Conservation (phyloP, 768 basidiomycete genomes). For the Russula vinacea region DNA sequence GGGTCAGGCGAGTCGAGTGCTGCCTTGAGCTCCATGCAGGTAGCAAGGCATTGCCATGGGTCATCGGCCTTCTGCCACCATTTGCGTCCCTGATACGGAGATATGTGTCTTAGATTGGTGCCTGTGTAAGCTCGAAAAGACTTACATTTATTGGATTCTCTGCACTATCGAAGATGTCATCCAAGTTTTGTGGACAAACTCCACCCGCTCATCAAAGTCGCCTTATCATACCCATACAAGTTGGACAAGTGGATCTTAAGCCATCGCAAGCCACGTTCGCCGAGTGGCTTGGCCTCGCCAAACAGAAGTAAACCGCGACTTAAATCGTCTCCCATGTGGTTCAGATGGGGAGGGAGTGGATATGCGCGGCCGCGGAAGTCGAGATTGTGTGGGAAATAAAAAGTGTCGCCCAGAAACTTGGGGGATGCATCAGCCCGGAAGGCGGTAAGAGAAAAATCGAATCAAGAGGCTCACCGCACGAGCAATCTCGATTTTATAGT, state of each 20-base stretch:
- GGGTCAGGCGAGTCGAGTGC: conserved; percentile 72
- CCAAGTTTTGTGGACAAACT: conserved; percentile 71
- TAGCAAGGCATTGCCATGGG: conserved; percentile 95
- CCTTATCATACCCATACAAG: conserved; percentile 92
- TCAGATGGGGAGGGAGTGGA: conserved; percentile 92
- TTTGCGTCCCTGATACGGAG: conserved; percentile 50
- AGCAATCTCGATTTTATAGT: conserved; percentile 97
- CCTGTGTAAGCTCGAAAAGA: conserved; percentile 18
- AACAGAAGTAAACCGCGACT: conserved; percentile 85
- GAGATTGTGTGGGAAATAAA: conserved; percentile 93
- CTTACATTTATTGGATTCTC: conserved; percentile 71
- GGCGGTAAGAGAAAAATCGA: background rate
- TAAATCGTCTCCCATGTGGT: conserved; percentile 93
- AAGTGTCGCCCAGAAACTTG: conserved; percentile 80
- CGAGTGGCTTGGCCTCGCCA: conserved; percentile 73
- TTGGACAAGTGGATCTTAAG: conserved; percentile 94
- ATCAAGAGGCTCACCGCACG: conserved; percentile 60
- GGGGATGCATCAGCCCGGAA: conserved; percentile 14
- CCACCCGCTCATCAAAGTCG: conserved; percentile 89
- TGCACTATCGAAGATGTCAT: conserved; percentile 80
- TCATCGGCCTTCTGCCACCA: conserved; percentile 96
- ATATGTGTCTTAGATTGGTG: conserved; percentile 13
- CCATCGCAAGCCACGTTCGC: conserved; percentile 85
- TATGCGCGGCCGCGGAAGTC: conserved; percentile 98
- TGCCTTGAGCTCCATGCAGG: conserved; percentile 82